Conservation (phyloP, 1,284 basidiomycete genomes). For the Sanghuangporus weigelae region DNA sequence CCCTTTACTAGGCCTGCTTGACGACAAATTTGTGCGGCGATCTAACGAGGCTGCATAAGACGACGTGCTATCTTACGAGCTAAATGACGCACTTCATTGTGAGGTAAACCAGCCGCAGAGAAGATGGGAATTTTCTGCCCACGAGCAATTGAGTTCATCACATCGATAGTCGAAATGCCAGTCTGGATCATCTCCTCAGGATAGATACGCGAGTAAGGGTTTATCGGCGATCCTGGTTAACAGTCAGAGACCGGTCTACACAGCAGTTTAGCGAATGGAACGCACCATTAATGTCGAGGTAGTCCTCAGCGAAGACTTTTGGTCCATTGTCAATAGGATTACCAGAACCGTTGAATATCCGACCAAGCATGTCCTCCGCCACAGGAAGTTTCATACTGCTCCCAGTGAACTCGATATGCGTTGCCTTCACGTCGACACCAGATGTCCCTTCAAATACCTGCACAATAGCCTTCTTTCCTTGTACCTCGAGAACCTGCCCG, state of each 20-base stretch:
- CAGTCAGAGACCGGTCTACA: neutral
- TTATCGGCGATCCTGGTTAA: slow-evolving; percentile 88
- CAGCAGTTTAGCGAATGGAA: slow-evolving; percentile 14
- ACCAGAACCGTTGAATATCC: slow-evolving; percentile 99
- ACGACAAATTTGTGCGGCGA: slow-evolving; percentile 99
- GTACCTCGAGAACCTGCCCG: slow-evolving; percentile 97
- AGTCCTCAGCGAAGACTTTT: slow-evolving; percentile 99
- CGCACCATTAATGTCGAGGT: slow-evolving; percentile 97
- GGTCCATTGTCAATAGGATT: slow-evolving; percentile 98
- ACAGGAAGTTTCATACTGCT: slow-evolving; percentile 99
- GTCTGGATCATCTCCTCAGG: slow-evolving; percentile 99
- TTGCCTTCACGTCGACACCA: slow-evolving; percentile 95
- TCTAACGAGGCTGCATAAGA: slow-evolving; percentile 43
- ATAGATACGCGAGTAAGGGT: slow-evolving; percentile 98
- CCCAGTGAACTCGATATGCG: slow-evolving; percentile 97
- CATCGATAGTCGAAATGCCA: slow-evolving; percentile 98
- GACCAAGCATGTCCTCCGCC: slow-evolving; percentile 98
- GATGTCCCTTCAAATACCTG: slow-evolving; percentile 99
- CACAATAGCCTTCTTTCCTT: slow-evolving; percentile 98
- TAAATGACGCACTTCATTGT: slow-evolving; percentile 78
- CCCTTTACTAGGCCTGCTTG: slow-evolving; percentile 96
- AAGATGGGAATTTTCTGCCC: slow-evolving; percentile 99
- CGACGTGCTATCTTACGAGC: neutral
- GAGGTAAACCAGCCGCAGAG: slow-evolving; percentile 97
- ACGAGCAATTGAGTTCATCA: slow-evolving; percentile 99